These are phyloP conservation scores for Agrocybe praecox DNA, from an alignment of 768 basidiomycete species.

Conservation along the genomic window DNA sequence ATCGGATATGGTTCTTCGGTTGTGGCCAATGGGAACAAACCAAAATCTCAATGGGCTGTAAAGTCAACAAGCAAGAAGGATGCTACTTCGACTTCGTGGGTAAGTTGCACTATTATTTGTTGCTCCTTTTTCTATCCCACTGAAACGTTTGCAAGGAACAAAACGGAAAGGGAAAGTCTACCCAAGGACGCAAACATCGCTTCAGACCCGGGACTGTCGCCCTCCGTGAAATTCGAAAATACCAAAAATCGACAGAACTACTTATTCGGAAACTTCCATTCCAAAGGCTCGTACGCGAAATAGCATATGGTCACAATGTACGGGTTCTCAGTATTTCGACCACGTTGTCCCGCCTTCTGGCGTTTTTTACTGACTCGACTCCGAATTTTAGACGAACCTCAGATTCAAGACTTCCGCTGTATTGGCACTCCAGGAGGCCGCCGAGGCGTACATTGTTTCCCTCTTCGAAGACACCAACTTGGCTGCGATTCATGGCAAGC, in stretches of 20 bases:
- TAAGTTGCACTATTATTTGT: too few species aligned
- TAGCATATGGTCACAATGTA: conserved; percentile 14
- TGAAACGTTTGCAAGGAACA: too few species aligned
- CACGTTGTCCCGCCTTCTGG: not conserved
- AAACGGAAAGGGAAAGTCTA: too few species aligned
- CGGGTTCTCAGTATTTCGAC: not conserved
- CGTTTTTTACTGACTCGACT: not conserved
- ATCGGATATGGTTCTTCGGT: too few species aligned
- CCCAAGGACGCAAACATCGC: not conserved
- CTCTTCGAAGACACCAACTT: conserved; percentile 13
- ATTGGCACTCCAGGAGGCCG: conserved; percentile 28
- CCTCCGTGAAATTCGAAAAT: conserved; percentile 17
- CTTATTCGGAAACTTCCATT: conserved; percentile 17
- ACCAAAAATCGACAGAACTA: conserved; percentile 14
- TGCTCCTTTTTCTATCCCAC: too few species aligned
- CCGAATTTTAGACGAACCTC: conserved; percentile 42
- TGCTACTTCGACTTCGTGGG: too few species aligned
- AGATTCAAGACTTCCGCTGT: conserved; percentile 84
- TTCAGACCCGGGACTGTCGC: conserved; percentile 18
- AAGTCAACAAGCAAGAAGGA: too few species aligned
- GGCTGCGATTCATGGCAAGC: conserved; percentile 15
- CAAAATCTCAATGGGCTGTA: too few species aligned
- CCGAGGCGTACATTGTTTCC: conserved; percentile 14
- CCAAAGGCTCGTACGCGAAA: conserved; percentile 20
- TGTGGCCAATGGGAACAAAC: too few species aligned